Conservation (phyloP, 805 yeast genomes). For the Groenewaldozyma tartarivorans region DNA sequence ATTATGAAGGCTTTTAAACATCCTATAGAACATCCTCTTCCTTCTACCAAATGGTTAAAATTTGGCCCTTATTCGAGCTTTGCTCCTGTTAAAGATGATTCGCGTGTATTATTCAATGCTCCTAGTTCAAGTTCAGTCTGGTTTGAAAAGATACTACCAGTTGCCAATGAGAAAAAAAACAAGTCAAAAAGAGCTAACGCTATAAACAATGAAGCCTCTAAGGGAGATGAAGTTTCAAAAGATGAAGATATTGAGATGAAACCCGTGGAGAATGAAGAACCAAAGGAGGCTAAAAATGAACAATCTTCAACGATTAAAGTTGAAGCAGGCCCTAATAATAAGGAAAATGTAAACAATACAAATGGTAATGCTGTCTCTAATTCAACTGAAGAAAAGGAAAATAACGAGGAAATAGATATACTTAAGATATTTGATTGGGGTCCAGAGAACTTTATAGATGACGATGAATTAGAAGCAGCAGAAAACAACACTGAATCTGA, state of each 20-base stretch:
- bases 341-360: slow-evolving; percentile 1
- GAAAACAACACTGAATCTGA: slow-evolving; percentile 33
- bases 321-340: neutral
- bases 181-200: neutral
- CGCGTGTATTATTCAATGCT: slow-evolving; percentile 43
- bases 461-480: slow-evolving; percentile 44
- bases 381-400: too few species aligned
- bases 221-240: slow-evolving; percentile 5
- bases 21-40: slow-evolving; percentile 36
- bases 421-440: slow-evolving; percentile 39
- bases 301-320: neutral
- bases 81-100: slow-evolving; percentile 60
- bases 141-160: slow-evolving; percentile 23
- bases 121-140: slow-evolving; percentile 22
- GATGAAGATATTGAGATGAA: neutral
- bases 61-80: slow-evolving; percentile 43
- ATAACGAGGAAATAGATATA: slow-evolving; percentile 15
- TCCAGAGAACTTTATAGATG: slow-evolving; percentile 38
- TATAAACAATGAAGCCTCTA: neutral
- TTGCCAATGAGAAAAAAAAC: neutral
- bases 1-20: slow-evolving; percentile 33
- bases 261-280: slow-evolving; percentile 2
- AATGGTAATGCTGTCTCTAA: slow-evolving; percentile 7
- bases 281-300: slow-evolving; percentile 2
- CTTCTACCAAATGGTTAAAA: slow-evolving; percentile 58